Base-by-base conservation (phyloP, 2,329 filamentous ascomycete species). In the Penicillium hesseltinei region DNA sequence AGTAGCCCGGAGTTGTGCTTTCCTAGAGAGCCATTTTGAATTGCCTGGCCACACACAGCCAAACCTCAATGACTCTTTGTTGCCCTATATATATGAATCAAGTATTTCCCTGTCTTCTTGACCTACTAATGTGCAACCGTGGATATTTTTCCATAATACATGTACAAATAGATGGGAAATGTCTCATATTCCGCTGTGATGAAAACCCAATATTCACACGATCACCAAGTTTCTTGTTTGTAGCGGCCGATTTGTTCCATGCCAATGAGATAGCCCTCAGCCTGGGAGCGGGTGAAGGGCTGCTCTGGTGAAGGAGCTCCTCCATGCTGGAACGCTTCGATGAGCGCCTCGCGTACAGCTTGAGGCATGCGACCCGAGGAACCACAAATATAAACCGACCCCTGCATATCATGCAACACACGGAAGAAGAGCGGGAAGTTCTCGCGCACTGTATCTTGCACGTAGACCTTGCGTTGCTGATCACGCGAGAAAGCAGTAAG, bases 401-500 rank as follows among this genome's bases (percentile, higher is more conserved):
- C 87, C 0, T 73, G 65, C 13, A 77, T 68, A 36, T 80, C 76
- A 36, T 79, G 73, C 5, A 90, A 69, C n/a, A 83, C 70, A 15
- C 77, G 69, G 64, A 79, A 83, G 1, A 88, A 78, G 13, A 78
- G 63, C 8, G 67, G 64, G 2, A 75, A 76, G 31, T 85, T 75
- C 61, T 82, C 75, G 1, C 80, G 78, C 17, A 89, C 77, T 4
- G 82, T 72, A 66, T 88, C 82, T 69, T 91, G 88, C 1, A 90
- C 87, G 62, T 91, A 91, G 8, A 86, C 71, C 69, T 87, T 89
- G 51, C 82, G 75, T 35, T 66, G 69, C 68, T 88, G 85, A 62
- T 92, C 89, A 39, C 89, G 76, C 3, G 88, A 91, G 69, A 91
- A 91, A 0, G 88, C 89, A 0, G 85, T 82, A 51, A 82, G 76